Conservation (phyloP, 306 rosid genomes). For the Mimosa pudica region DNA sequence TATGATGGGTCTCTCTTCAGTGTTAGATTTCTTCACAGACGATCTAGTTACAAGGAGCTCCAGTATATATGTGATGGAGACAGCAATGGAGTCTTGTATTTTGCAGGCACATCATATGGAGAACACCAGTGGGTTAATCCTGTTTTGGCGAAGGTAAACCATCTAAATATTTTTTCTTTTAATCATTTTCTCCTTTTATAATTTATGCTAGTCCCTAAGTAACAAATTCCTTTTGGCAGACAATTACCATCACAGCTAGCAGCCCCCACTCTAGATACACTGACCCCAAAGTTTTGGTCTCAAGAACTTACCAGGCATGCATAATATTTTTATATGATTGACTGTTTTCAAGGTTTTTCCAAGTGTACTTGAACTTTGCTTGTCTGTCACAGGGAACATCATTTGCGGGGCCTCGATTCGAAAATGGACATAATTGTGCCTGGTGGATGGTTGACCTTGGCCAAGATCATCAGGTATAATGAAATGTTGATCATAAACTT, state of each 20-base stretch:
- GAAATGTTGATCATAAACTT: not conserved
- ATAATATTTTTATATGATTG: not conserved
- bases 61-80: conserved; percentile 89
- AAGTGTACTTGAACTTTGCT: conserved; percentile 30
- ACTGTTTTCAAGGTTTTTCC: conserved; percentile 2
- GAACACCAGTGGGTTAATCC: conserved; percentile 95
- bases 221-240: conserved; percentile 46
- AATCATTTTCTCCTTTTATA: not conserved
- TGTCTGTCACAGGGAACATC: conserved; percentile 80
- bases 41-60: conserved; percentile 89
- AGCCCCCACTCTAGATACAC: conserved; percentile 90
- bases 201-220: not conserved
- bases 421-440: conserved; percentile 66
- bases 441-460: conserved; percentile 98
- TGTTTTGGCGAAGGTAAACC: conserved; percentile 77
- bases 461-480: conserved; percentile 76
- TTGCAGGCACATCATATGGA: conserved; percentile 90
- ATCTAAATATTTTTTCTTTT: conserved; percentile 16
- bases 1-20: conserved; percentile 44
- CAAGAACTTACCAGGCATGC: conserved; percentile 83
- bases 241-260: conserved; percentile 69
- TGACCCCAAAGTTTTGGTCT: conserved; percentile 90
- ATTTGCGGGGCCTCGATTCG: conserved; percentile 80
- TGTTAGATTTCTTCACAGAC: conserved; percentile 75
- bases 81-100: conserved; percentile 81